phyloP scores from a whole-genome alignment of 768 basidiomycete species.

The Suillus cothurnatus region DNA sequence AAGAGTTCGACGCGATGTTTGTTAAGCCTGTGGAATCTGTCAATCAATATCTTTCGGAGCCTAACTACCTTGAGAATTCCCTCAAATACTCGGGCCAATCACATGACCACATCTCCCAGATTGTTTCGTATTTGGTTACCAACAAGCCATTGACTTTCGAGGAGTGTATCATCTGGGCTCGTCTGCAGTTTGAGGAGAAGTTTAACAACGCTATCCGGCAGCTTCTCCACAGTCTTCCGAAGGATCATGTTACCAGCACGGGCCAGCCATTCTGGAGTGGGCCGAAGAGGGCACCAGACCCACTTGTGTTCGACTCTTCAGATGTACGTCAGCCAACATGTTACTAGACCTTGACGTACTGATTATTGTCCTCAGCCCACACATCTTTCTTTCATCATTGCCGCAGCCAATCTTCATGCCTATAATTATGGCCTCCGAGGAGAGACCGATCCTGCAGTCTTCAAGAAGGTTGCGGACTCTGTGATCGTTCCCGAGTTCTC shows the following conservation, averaged over 20 bases:
- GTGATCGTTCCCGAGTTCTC: constrained; percentile 90
- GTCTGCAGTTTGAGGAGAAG: constrained; percentile 91
- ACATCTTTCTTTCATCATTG: constrained; percentile 87
- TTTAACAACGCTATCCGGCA: constrained; percentile 94
- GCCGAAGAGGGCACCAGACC: constrained; percentile 95
- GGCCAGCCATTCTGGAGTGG: constrained; percentile 99
- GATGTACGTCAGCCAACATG: constrained; percentile 60
- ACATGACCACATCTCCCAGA: constrained; percentile 85
- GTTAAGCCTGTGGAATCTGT: constrained; percentile 93
- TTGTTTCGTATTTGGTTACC: constrained; percentile 86
- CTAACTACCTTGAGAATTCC: constrained; percentile 90
- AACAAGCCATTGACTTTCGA: constrained; percentile 95
- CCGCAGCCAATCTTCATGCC: constrained; percentile 95
- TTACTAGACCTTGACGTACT: constrained; percentile 9
- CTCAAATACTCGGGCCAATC: constrained; percentile 93
- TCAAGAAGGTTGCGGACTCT: constrained; percentile 82
- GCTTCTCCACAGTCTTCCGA: constrained; percentile 90
- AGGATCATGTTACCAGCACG: constrained; percentile 87
- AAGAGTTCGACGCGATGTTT: constrained; percentile 90
- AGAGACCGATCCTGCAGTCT: constrained; percentile 73
- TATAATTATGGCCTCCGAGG: constrained; percentile 98
- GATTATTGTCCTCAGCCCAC: constrained; percentile 54
- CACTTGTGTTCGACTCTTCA: constrained; percentile 81
- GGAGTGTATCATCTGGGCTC: constrained; percentile 97
- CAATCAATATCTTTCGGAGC: constrained; percentile 95